These are phyloP conservation scores for Emericellopsis cladophorae DNA, from an alignment of 2,329 filamentous ascomycete species.

Conservation along the genomic window DNA sequence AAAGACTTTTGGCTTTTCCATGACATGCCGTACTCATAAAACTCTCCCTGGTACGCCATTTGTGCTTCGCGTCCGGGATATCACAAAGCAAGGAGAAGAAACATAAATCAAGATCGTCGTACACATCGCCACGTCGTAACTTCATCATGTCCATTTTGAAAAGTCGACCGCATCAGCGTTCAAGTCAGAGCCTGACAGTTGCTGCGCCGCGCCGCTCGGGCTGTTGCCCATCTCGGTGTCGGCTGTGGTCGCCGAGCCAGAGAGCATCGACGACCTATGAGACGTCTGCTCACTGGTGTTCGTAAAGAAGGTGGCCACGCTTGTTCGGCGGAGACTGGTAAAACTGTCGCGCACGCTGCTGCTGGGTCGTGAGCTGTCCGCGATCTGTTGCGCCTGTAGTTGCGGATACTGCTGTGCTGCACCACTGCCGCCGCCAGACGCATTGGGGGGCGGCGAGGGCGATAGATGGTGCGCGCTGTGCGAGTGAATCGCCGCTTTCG, in stretches of 20 bases:
- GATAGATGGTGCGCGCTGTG: conserved; percentile 1
- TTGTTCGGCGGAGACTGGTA: conserved; percentile 47
- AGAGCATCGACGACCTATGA: conserved; percentile 44
- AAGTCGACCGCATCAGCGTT: conserved; percentile 36
- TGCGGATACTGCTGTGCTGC: neutral
- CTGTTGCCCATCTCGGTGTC: conserved; percentile 33
- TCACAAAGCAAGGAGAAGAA: neutral
- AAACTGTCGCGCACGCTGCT: conserved; percentile 48
- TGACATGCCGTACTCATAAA: no score
- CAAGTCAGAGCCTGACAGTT: conserved; percentile 12
- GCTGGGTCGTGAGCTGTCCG: conserved; percentile 23
- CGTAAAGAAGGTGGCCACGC: conserved; percentile 52
- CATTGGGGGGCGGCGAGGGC: conserved; percentile 14
- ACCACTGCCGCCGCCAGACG: conserved; percentile 11
- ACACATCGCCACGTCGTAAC: neutral
- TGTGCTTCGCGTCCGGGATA: no score
- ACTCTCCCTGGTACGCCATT: no score
- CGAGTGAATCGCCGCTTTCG: conserved; percentile 17
- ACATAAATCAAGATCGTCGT: neutral
- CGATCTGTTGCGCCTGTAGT: conserved; percentile 5
- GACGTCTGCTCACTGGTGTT: conserved; percentile 42
- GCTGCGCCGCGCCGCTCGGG: conserved; percentile 1
- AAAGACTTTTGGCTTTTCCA: no score
- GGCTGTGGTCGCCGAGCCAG: conserved; percentile 38
- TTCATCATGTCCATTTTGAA: conserved; percentile 30